A percentile compares a stretch with the other conserved stretches of the same genome.
Evolutionary conservation across 257 asterid genomes (phyloP).

Genomic region (Nicotiana noctiflora): DNA sequence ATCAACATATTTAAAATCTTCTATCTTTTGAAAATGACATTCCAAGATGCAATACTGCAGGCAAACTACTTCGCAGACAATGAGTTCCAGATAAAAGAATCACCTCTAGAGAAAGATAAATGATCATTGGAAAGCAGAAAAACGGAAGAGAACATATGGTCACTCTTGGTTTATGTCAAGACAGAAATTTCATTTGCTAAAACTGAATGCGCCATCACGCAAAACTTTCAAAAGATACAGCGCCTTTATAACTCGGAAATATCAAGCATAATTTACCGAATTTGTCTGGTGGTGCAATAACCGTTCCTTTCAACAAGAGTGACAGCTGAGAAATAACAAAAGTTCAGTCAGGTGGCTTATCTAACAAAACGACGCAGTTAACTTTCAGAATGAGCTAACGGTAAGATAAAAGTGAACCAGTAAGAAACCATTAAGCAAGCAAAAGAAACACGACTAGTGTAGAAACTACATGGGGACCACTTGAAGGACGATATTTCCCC

Average conservation of each 20-base stretch:
- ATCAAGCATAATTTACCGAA: slow-evolving; percentile 50
- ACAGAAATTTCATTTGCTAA: not conserved
- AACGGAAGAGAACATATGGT: not conserved
- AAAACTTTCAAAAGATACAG: not conserved
- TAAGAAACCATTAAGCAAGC: not conserved
- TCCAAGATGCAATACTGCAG: not conserved
- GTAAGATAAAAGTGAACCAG: not conserved
- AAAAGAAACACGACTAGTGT: not conserved
- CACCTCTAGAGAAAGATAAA: not conserved
- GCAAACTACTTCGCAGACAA: not conserved
- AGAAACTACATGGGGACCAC: not conserved
- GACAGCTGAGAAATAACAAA: slow-evolving; percentile 56
- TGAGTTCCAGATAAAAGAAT: not conserved
- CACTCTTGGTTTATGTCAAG: not conserved
- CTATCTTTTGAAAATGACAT: not conserved
- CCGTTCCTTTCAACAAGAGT: slow-evolving; percentile 89
- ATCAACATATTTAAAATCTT: not conserved
- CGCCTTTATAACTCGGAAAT: slow-evolving; percentile 4
- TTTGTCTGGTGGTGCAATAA: slow-evolving; percentile 95
- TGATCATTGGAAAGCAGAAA: not conserved
- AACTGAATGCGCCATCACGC: not conserved
- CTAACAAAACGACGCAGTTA: not conserved
- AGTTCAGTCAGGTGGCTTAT: slow-evolving; percentile 21
- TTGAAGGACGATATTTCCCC: slow-evolving; percentile 2
- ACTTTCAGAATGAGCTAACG: not conserved